Evolutionary conservation across 805 yeast genomes (phyloP).

Genomic region (Hermanozyma aechmeae): DNA sequence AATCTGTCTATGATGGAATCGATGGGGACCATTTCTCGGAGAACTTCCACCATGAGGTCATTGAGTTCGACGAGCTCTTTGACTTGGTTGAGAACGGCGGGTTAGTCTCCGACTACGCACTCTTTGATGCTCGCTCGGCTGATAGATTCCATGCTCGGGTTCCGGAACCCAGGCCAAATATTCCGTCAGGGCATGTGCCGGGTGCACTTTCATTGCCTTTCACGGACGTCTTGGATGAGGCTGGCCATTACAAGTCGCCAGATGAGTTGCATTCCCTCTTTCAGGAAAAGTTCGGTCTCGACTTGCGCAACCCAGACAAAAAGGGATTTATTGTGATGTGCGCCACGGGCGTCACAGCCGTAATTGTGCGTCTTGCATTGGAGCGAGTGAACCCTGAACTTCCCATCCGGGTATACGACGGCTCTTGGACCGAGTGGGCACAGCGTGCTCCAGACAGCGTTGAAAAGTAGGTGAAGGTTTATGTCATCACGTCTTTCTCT

Average conservation of each 20-base stretch:
- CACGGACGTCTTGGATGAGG: constrained; percentile 43
- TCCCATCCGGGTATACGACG: constrained; percentile 50
- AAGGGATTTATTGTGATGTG: constrained; percentile 75
- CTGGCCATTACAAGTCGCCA: constrained; percentile 38
- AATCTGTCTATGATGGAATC: constrained; percentile 11
- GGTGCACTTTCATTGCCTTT: constrained; percentile 76
- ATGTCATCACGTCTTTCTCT: background rate
- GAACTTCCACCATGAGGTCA: constrained; percentile 36
- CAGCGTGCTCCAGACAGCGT: constrained; percentile 64
- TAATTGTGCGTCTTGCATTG: constrained; percentile 68
- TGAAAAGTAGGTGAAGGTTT: too few species aligned
- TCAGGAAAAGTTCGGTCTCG: constrained; percentile 18
- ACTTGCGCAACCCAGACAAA: constrained; percentile 26
- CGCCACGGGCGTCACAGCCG: constrained; percentile 96
- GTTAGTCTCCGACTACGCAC: constrained; percentile 37
- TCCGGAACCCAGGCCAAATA: constrained; percentile 85
- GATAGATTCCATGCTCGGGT: constrained; percentile 70
- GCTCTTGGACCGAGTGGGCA: constrained; percentile 86
- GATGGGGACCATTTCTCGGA: constrained; percentile 21
- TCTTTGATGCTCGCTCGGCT: constrained; percentile 75
- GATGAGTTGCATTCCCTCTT: constrained; percentile 41
- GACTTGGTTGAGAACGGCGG: constrained; percentile 43
- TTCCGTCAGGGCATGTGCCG: constrained; percentile 85
- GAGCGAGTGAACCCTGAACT: constrained; percentile 28
- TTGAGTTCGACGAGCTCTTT: constrained; percentile 57